A percentile compares a stretch with the other conserved stretches of the same genome.
These are phyloP conservation scores for Diaporthe citrichinensis DNA, from an alignment of 2,329 filamentous ascomycete genomes.

Conservation along the genomic window DNA sequence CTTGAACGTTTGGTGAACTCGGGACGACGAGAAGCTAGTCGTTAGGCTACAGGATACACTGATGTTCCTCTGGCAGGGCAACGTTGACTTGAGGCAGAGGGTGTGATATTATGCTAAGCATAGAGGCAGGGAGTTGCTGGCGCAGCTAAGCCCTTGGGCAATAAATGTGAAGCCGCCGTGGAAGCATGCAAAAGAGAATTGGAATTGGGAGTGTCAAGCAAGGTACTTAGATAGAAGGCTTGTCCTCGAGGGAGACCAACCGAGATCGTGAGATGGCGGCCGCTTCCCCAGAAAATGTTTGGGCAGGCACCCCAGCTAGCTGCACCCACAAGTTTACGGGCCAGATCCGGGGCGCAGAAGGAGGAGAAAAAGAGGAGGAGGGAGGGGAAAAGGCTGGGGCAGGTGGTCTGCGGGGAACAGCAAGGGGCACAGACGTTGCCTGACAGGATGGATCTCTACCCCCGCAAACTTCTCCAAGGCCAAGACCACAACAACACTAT, in stretches of 20 bases:
- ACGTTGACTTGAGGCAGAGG: neutral
- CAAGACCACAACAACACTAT: slow-evolving; percentile 9
- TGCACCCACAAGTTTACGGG: neutral
- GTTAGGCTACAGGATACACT: neutral
- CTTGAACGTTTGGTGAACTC: neutral
- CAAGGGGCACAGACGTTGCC: neutral
- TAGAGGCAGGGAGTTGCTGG: neutral
- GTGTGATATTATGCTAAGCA: neutral
- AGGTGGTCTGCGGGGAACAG: no score
- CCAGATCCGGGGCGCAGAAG: slow-evolving; percentile 2
- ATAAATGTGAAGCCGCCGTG: slow-evolving; percentile 25
- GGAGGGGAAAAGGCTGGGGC: slow-evolving; percentile 1
- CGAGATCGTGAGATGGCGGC: neutral
- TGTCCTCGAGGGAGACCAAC: neutral
- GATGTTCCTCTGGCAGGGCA: neutral
- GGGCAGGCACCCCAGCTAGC: neutral
- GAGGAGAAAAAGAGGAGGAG: neutral
- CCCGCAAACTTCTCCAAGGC: slow-evolving; percentile 17
- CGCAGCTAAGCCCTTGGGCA: neutral
- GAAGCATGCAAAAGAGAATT: neutral
- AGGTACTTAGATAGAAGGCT: neutral
- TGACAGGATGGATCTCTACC: slow-evolving; percentile 1
- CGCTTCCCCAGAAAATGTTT: slow-evolving; percentile 9
- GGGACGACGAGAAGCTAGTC: slow-evolving; percentile 8
- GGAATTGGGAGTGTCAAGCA: neutral